A percentile compares a stretch with the other conserved stretches of the same genome.
phyloP scores from a whole-genome alignment of 495 filamentous ascomycete species.

The Hyaloscypha hepaticicola region DNA sequence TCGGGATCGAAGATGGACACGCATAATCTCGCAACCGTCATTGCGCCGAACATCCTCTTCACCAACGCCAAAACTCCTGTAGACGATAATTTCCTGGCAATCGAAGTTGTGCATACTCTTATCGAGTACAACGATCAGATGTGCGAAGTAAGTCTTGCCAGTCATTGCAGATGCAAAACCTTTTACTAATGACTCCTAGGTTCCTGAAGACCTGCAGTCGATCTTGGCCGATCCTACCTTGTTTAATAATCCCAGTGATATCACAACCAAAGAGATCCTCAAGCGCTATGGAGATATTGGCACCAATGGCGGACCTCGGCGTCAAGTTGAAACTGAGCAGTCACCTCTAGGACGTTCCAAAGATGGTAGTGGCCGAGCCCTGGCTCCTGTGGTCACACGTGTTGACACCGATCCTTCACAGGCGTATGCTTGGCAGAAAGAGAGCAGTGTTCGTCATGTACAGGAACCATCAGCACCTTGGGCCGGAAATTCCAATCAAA shows the following conservation, averaged over 20 bases:
- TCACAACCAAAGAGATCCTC: slow-evolving; percentile 96
- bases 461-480: slow-evolving; percentile 55
- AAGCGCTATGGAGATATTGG: slow-evolving; percentile 81
- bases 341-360: slow-evolving; percentile 48
- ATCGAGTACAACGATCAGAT: slow-evolving; percentile 94
- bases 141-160: slow-evolving; percentile 74
- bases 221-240: slow-evolving; percentile 80
- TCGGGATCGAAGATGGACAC: slow-evolving; percentile 97
- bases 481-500: slow-evolving; percentile 35
- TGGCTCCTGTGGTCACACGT: slow-evolving; percentile 52
- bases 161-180: slow-evolving; percentile 5
- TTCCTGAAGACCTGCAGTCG: slow-evolving; percentile 86
- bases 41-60: slow-evolving; percentile 92
- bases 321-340: slow-evolving; percentile 51
- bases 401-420: slow-evolving; percentile 79
- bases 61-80: slow-evolving; percentile 63
- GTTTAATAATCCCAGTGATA: slow-evolving; percentile 76
- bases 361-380: slow-evolving; percentile 41
- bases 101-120: slow-evolving; percentile 84
- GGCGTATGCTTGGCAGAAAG: slow-evolving; percentile 71
- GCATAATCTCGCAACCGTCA: slow-evolving; percentile 97
- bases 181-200: slow-evolving; percentile 51
- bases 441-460: slow-evolving; percentile 76
- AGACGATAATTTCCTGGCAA: slow-evolving; percentile 85
- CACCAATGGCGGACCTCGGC: slow-evolving; percentile 54